phyloP scores from a whole-genome alignment of 2,329 filamentous ascomycete genomes.

The Harringtonia lauricola region DNA sequence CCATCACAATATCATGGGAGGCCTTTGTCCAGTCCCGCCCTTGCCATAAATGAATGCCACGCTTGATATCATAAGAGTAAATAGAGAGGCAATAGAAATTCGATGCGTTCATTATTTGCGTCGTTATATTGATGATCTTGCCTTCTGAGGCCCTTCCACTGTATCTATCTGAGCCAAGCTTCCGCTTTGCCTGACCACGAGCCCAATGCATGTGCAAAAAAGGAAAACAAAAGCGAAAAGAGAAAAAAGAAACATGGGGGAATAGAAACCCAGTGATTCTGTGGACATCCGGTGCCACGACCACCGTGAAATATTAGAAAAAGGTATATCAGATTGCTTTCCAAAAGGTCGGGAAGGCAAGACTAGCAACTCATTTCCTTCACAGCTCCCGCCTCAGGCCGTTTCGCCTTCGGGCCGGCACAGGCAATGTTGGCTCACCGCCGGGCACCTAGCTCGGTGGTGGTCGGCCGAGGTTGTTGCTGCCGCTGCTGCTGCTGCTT shows the following conservation, averaged over 20 bases:
- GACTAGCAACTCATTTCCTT: background rate
- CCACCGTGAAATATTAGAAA: background rate
- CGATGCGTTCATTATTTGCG: too few relatives aligned
- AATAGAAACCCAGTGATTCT: too few relatives aligned
- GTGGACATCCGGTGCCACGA: too few relatives aligned
- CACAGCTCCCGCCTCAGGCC: conserved; percentile 7
- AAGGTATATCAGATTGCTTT: too few relatives aligned
- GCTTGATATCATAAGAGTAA: background rate
- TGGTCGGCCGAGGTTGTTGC: conserved; percentile 1
- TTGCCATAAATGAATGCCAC: background rate
- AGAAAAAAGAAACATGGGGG: background rate
- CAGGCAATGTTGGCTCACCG: background rate
- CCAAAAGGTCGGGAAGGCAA: background rate
- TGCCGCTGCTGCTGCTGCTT: conserved; percentile 4
- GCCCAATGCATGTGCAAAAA: background rate
- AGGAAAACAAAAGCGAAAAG: background rate
- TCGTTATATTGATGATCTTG: too few relatives aligned
- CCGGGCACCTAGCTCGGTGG: conserved; percentile 10
- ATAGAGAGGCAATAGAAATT: background rate
- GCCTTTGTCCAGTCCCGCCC: conserved; percentile 28
- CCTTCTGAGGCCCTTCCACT: too few relatives aligned
- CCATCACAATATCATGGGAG: conserved; percentile 53
- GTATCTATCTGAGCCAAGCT: background rate
- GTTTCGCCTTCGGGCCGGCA: background rate
- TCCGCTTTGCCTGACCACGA: too few relatives aligned